Evolutionary conservation across 2,329 filamentous ascomycete species (phyloP), one percentile per base, ranked within the genome.

Genomic region (Trichoderma brevicompactum): DNA sequence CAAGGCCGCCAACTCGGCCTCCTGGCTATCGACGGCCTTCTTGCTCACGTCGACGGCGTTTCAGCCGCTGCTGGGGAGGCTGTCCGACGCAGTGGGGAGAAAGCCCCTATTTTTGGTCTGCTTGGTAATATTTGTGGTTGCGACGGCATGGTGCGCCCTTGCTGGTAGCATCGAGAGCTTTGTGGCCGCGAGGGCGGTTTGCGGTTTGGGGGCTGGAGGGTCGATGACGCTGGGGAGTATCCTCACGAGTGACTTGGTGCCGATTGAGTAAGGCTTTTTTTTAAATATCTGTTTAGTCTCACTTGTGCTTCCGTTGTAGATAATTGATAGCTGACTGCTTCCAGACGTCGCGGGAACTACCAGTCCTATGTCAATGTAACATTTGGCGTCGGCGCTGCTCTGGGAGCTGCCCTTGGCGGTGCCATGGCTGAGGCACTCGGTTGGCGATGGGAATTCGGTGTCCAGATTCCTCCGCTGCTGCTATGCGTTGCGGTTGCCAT

Each of bases 1-100:
- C 76, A 80, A 88, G 67, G 85, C 89, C 55, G 91, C 90, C 38
- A 92, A 94, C 75, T 87, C 87, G 53, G 92, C 92, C 3, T 92
- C 91, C 2, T 95, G 92, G 92, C 81, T 94, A 5, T 92, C 90
- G 1, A 94, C 91, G 0, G 87, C 90, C 0, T 94, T 93, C 69
- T 77, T 94, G 41, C 81, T 95, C 43, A 92, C 91, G 0, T 91
- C 87, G 4, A 93, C 91, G 1, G 87, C 89, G 28, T 89, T 92
- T 65, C 89, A 93, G 76, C 91, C 92, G 0, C 78, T 94, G 1
- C 85, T 92, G 68, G 91, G 90, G 3, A 84, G 91, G 2, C 74
- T 93, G 1, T 92, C 90, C 1, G 91, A 94, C 76, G 87, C 89
- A 0, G 78, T 93, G 66, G 91, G 91, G 10, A 81, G 91, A 50